Conservation (phyloP, 192 early-diverging fungal genomes). For the Mortierella hygrophila region DNA sequence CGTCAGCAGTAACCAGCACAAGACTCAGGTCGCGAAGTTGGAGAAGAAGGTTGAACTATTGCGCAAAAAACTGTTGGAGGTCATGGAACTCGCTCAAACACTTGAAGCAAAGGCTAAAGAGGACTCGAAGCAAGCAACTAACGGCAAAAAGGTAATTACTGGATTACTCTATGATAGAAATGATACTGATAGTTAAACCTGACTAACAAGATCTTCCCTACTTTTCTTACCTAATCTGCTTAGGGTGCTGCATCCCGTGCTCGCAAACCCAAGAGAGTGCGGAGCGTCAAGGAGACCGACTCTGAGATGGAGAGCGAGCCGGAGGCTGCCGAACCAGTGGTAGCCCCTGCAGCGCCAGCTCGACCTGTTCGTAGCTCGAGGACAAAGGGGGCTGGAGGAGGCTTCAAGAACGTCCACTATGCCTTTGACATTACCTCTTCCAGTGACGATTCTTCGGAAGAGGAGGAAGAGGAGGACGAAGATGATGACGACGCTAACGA, state of each 20-base stretch:
- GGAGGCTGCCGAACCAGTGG: neutral
- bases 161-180: neutral
- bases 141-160: conserved; percentile 12
- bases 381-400: conserved; percentile 5
- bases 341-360: neutral
- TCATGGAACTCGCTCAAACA: conserved; percentile 25
- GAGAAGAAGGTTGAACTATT: conserved; percentile 32
- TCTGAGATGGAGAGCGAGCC: neutral
- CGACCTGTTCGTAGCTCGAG: neutral
- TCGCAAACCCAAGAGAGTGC: neutral
- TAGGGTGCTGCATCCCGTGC: neutral
- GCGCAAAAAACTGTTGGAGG: conserved; percentile 30
- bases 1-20: neutral
- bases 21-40: conserved; percentile 4
- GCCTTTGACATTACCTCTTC: neutral
- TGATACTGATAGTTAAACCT: neutral
- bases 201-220: neutral
- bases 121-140: neutral
- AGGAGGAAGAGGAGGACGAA: conserved; percentile 4
- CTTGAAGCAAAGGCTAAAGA: conserved; percentile 18
- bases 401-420: conserved; percentile 13
- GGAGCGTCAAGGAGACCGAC: neutral
- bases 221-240: neutral
- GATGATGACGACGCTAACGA: conserved; percentile 7
- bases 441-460: neutral